phyloP scores from a whole-genome alignment of 176 grass and related monocot genomes.

The Aegilops bicornis region DNA sequence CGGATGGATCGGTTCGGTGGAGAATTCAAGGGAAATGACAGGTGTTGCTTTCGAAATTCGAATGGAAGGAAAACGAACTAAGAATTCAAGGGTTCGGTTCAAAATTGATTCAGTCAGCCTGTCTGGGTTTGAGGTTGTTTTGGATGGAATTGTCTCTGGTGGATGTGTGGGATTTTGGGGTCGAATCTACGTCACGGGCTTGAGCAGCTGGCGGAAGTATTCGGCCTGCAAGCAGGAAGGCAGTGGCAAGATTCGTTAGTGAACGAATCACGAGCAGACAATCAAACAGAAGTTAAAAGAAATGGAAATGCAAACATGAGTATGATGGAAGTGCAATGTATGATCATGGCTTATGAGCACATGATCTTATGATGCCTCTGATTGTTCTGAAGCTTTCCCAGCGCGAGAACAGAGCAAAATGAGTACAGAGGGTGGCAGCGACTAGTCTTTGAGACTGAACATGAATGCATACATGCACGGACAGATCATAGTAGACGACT shows the following conservation, averaged over 20 bases:
- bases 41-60: background rate
- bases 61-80: background rate
- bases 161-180: background rate
- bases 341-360: background rate
- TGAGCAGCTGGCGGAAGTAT: constrained; percentile 93
- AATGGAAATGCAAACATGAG: background rate
- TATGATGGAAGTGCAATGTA: background rate
- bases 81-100: background rate
- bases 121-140: background rate
- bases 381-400: background rate
- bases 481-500: background rate
- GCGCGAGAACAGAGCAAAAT: background rate
- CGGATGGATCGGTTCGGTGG: background rate
- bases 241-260: constrained; percentile 5
- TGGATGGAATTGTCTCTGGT: background rate
- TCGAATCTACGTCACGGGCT: constrained; percentile 76
- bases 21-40: background rate
- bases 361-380: background rate
- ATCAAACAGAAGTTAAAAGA: background rate
- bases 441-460: too few relatives aligned
- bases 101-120: constrained; percentile 30
- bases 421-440: background rate
- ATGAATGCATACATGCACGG: background rate
- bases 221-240: constrained; percentile 47
- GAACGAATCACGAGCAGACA: background rate